A percentile compares a stretch with the other conserved stretches of the same genome.
Conservation (phyloP, 148 eudicot genomes). For the Arctostaphylos glauca region DNA sequence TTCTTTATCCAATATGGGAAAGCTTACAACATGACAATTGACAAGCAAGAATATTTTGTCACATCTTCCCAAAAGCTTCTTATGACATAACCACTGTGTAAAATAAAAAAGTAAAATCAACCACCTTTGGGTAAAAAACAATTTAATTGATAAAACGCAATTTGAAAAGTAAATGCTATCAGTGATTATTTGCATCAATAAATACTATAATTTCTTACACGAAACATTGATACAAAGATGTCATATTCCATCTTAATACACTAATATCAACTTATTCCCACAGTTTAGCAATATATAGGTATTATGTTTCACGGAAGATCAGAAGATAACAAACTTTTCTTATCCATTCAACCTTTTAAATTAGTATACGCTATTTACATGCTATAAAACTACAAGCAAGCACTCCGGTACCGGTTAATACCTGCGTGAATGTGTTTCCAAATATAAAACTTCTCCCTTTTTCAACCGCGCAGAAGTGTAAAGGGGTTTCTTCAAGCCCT, state of each 20-base stretch:
- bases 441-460: slow-evolving; percentile 93
- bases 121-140: no score
- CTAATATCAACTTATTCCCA: background rate
- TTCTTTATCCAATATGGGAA: no score
- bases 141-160: no score
- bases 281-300: background rate
- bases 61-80: no score
- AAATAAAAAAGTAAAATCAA: no score
- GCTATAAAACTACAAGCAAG: background rate
- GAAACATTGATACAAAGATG: background rate
- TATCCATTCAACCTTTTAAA: background rate
- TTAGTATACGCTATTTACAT: background rate
- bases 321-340: background rate
- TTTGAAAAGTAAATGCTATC: no score
- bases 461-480: slow-evolving; percentile 94
- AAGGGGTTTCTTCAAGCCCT: slow-evolving; percentile 85
- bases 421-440: slow-evolving; percentile 91
- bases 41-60: no score
- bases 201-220: background rate
- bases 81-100: no score
- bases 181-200: no score
- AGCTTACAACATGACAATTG: no score
- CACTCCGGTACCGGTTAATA: slow-evolving; percentile 21
- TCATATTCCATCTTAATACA: background rate
- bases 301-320: background rate